These are phyloP conservation scores for Juglanconis sp. DNA, from an alignment of 2,329 filamentous ascomycete species.

Conservation along the genomic window DNA sequence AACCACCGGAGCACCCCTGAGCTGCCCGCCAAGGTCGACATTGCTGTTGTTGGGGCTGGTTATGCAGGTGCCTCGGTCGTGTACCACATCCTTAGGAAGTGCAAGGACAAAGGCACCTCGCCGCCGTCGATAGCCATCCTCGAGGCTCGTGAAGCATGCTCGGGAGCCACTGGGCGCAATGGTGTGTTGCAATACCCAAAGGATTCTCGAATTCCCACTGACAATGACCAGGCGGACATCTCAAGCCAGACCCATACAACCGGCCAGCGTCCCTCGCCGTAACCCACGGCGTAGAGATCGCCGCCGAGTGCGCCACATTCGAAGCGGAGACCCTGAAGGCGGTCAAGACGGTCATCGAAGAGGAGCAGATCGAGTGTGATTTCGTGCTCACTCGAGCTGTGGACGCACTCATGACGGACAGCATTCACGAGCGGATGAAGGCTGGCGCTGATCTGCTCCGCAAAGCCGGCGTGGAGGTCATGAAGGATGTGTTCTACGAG, in stretches of 20 bases:
- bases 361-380: conserved; percentile 40
- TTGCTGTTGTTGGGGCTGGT: conserved; percentile 46
- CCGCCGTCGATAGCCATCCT: conserved; percentile 28
- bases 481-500: conserved; percentile 28
- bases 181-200: conserved; percentile 19
- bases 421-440: conserved; percentile 22
- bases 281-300: conserved; percentile 26
- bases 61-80: conserved; percentile 42
- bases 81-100: conserved; percentile 35
- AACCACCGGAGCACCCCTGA: conserved; percentile 34
- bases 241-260: conserved; percentile 33
- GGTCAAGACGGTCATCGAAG: conserved; percentile 34
- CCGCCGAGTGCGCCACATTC: conserved; percentile 28
- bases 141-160: conserved; percentile 34
- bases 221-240: conserved; percentile 23
- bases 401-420: conserved; percentile 35
- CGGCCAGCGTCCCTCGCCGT: conserved; percentile 22
- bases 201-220: not conserved
- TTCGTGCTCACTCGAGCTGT: conserved; percentile 38
- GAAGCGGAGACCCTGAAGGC: conserved; percentile 27
- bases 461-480: conserved; percentile 24
- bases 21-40: conserved; percentile 38
- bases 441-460: conserved; percentile 30
- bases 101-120: conserved; percentile 3
- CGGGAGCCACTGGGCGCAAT: conserved; percentile 36